Percentiles rank a stretch among this genome's conserved stretches.
Conservation (phyloP, 306 rosid species). For the Sicyos edulis region DNA sequence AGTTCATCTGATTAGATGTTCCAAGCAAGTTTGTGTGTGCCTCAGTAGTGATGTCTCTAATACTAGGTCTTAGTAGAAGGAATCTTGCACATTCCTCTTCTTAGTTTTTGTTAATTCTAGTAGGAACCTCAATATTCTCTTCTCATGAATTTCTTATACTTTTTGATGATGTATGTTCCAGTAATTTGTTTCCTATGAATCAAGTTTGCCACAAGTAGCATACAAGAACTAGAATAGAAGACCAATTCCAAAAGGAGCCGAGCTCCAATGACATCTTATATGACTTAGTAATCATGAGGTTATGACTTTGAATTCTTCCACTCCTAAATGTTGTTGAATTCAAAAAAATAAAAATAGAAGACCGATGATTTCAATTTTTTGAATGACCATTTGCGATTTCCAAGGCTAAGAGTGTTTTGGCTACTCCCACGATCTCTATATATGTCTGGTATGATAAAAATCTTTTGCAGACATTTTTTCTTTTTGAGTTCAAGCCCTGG, state of each 20-base stretch:
- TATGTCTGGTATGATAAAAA: constrained; percentile 1
- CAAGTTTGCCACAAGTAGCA: background rate
- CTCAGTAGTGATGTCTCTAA: background rate
- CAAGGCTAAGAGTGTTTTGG: background rate
- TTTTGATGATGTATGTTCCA: background rate
- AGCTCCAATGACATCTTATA: too few relatives aligned
- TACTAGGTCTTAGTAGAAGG: background rate
- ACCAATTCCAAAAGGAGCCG: too few relatives aligned
- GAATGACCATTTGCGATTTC: too few relatives aligned
- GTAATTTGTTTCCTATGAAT: background rate
- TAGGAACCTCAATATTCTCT: background rate
- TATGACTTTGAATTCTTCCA: too few relatives aligned
- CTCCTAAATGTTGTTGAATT: too few relatives aligned
- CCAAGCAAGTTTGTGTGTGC: background rate
- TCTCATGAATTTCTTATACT: background rate
- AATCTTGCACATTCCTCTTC: background rate
- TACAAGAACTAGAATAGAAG: too few relatives aligned
- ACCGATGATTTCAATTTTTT: too few relatives aligned
- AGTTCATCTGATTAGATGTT: constrained; percentile 8
- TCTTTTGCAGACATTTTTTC: background rate
- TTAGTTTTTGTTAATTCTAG: background rate
- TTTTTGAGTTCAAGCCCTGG: too few relatives aligned
- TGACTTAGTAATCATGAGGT: too few relatives aligned
- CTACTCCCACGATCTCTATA: background rate
- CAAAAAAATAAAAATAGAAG: too few relatives aligned